Conservation (phyloP, 768 basidiomycete genomes). For the Chlorophyllum brunneum region DNA sequence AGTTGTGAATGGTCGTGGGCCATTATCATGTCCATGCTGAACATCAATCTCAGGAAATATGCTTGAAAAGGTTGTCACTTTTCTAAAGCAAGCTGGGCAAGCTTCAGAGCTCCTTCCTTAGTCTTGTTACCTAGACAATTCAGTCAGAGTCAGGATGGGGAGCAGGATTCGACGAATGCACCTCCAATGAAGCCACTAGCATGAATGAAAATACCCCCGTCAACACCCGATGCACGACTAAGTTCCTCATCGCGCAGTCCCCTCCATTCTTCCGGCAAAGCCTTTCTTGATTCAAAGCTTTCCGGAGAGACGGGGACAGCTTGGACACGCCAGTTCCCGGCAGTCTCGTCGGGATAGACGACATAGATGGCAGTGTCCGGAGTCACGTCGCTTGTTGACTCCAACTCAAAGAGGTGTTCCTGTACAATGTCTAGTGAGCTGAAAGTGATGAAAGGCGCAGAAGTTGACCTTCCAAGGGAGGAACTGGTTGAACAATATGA, state of each 20-base stretch:
- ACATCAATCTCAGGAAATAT: not conserved
- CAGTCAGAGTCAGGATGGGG: not conserved
- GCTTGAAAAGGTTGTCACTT: constrained; percentile 23
- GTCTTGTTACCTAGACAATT: constrained; percentile 72
- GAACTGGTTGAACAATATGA: constrained; percentile 77
- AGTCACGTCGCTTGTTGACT: constrained; percentile 43
- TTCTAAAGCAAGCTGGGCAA: constrained; percentile 67
- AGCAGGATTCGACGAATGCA: constrained; percentile 25
- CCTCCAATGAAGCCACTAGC: constrained; percentile 97
- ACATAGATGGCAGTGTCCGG: constrained; percentile 71
- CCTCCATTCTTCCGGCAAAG: constrained; percentile 91
- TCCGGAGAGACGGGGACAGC: constrained; percentile 81
- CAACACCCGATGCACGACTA: constrained; percentile 67
- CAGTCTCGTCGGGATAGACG: constrained; percentile 83
- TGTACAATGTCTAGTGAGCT: constrained; percentile 9
- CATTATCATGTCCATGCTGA: too few relatives aligned
- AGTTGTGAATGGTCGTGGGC: too few relatives aligned
- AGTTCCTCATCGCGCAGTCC: constrained; percentile 85
- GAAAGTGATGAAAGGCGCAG: not conserved
- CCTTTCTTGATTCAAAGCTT: constrained; percentile 88
- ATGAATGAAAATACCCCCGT: constrained; percentile 88
- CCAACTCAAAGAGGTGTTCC: constrained; percentile 90
- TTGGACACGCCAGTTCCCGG: constrained; percentile 84
- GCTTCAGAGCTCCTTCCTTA: constrained; percentile 78
- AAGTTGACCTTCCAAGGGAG: constrained; percentile 80